Evolutionary conservation across 306 rosid species (phyloP).

Genomic region (Cucurbita argyrosperma): DNA sequence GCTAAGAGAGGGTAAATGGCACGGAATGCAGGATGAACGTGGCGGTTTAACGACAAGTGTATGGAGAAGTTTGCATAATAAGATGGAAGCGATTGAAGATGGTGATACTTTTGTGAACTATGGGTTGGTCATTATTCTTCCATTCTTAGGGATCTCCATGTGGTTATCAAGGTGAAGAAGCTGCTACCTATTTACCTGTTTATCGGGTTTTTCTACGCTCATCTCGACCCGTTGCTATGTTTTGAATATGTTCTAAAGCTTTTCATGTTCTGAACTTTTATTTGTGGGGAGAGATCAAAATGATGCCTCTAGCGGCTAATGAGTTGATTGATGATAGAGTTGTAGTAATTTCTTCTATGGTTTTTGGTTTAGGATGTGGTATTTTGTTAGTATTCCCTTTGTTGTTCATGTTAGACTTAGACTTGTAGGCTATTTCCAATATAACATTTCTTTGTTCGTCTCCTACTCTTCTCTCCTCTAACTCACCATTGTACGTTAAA

Average conservation of each 20-base stretch:
- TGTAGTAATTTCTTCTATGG: no score
- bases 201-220: not conserved
- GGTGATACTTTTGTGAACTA: slow-evolving; percentile 48
- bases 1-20: slow-evolving; percentile 13
- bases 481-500: no score
- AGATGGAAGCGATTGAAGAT: slow-evolving; percentile 29
- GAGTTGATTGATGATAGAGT: no score
- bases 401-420: no score
- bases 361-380: no score
- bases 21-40: slow-evolving; percentile 37
- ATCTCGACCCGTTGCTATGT: not conserved
- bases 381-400: no score
- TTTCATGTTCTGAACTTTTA: not conserved
- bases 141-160: slow-evolving; percentile 41
- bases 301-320: no score
- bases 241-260: not conserved
- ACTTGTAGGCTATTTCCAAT: no score
- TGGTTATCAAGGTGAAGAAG: slow-evolving; percentile 28
- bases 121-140: slow-evolving; percentile 49
- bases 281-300: not conserved
- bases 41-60: slow-evolving; percentile 16
- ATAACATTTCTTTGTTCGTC: no score
- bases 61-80: slow-evolving; percentile 28
- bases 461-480: no score
- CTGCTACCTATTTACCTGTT: not conserved